Conservation (phyloP, 176 grass and related monocot genomes). For the Carex myosuroides region DNA sequence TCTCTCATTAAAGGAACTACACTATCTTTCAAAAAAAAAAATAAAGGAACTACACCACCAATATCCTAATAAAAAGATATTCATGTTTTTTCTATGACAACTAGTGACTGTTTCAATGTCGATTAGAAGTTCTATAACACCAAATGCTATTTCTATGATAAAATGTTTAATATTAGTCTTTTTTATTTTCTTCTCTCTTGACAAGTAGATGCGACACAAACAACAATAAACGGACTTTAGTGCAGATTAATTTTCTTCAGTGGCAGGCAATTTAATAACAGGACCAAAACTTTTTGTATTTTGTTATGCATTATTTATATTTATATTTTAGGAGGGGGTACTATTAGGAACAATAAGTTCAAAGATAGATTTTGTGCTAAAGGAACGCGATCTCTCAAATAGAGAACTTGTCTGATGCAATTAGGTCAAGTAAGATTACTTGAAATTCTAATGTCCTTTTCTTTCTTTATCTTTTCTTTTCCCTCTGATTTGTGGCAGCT, state of each 20-base stretch:
- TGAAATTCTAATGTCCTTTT: not conserved
- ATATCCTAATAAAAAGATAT: too few species aligned
- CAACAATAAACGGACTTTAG: not conserved
- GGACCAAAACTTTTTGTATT: not conserved
- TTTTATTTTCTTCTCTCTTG: not conserved
- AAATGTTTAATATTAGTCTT: not conserved
- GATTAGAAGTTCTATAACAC: not conserved
- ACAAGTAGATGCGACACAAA: not conserved
- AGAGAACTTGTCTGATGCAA: not conserved
- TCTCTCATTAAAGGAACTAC: too few species aligned
- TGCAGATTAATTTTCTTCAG: not conserved
- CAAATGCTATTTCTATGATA: not conserved
- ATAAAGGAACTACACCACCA: too few species aligned
- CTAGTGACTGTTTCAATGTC: too few species aligned
- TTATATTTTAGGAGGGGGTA: not conserved
- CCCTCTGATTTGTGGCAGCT: not conserved
- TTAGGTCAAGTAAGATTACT: not conserved
- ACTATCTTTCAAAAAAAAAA: too few species aligned
- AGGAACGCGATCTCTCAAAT: not conserved
- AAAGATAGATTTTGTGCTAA: not conserved
- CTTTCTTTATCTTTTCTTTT: not conserved
- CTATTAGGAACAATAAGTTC: not conserved
- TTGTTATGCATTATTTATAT: not conserved
- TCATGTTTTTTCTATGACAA: too few species aligned
- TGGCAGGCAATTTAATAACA: not conserved